phyloP scores from a whole-genome alignment of 176 grass and related monocot genomes.

The Carex parvula region DNA sequence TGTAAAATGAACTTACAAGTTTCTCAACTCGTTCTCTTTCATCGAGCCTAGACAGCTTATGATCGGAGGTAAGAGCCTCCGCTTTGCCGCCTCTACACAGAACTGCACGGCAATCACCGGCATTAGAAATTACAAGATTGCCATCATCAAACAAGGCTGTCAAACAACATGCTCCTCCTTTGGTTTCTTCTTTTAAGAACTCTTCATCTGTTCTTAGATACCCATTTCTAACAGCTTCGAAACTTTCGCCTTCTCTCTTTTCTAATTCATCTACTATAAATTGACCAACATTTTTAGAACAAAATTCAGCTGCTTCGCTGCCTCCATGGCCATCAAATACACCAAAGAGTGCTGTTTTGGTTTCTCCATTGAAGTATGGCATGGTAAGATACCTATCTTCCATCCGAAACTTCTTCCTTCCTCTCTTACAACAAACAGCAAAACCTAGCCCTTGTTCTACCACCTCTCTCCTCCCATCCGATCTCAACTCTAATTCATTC shows the following conservation, averaged over 20 bases:
- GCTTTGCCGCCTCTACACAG: constrained; percentile 35
- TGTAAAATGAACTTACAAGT: constrained; percentile 34
- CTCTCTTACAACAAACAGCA: constrained; percentile 42
- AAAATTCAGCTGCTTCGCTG: constrained; percentile 44
- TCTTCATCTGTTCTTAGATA: constrained; percentile 44
- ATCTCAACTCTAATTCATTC: background rate
- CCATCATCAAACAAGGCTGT: constrained; percentile 38
- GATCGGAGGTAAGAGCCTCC: constrained; percentile 46
- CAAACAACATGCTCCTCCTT: constrained; percentile 42
- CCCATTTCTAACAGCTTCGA: constrained; percentile 27
- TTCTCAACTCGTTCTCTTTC: constrained; percentile 47
- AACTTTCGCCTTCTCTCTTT: background rate
- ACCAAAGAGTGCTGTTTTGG: constrained; percentile 39
- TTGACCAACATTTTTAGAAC: constrained; percentile 36
- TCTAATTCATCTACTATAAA: constrained; percentile 33
- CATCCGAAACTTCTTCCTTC: constrained; percentile 38
- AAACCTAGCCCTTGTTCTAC: constrained; percentile 33
- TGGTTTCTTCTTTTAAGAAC: constrained; percentile 37
- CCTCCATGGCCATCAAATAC: constrained; percentile 53
- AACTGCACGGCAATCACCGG: constrained; percentile 48
- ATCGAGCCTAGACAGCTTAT: constrained; percentile 35
- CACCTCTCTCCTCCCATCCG: constrained; percentile 38
- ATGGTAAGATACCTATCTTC: constrained; percentile 37
- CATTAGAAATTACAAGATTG: constrained; percentile 42
- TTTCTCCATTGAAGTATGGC: constrained; percentile 11